phyloP scores from a whole-genome alignment of 768 basidiomycete genomes.

The Rubroboletus pulcherrimus region DNA sequence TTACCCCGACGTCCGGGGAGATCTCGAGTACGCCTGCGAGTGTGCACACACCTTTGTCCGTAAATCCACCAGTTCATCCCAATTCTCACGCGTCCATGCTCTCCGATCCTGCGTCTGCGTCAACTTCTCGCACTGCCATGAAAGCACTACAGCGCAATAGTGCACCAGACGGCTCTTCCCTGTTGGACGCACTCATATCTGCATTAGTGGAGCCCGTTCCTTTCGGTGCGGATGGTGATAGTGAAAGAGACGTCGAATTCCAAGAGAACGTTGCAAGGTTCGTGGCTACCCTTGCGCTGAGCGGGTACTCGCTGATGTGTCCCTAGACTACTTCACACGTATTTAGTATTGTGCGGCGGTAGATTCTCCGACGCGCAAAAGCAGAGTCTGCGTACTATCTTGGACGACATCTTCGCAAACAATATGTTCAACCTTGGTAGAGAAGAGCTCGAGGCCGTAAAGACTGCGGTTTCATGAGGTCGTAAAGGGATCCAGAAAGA shows the following conservation, averaged over 20 bases:
- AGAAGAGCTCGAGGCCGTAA: constrained; percentile 25
- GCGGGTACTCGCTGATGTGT: neutral
- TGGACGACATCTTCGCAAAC: constrained; percentile 19
- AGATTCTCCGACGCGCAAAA: constrained; percentile 31
- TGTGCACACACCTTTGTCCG: constrained; percentile 22
- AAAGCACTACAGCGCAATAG: constrained; percentile 40
- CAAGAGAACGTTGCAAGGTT: constrained; percentile 62
- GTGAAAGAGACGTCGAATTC: constrained; percentile 56
- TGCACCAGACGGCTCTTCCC: constrained; percentile 30
- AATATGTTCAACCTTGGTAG: constrained; percentile 29
- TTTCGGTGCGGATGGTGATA: constrained; percentile 65
- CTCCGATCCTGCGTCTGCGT: constrained; percentile 46
- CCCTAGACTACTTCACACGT: constrained; percentile 50
- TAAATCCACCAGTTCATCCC: constrained; percentile 47
- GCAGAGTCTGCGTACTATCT: constrained; percentile 23
- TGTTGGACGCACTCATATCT: constrained; percentile 50
- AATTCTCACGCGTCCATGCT: constrained; percentile 72
- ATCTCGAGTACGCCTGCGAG: neutral
- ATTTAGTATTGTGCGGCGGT: constrained; percentile 40
- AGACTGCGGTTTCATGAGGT: constrained; percentile 20
- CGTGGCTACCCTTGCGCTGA: constrained; percentile 11
- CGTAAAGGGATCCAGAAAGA: constrained; percentile 4
- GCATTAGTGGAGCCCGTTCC: constrained; percentile 56
- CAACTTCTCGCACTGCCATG: constrained; percentile 48
- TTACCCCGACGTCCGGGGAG: constrained; percentile 44